phyloP scores from a whole-genome alignment of 2,329 filamentous ascomycete genomes.

The Alternaria longipes region DNA sequence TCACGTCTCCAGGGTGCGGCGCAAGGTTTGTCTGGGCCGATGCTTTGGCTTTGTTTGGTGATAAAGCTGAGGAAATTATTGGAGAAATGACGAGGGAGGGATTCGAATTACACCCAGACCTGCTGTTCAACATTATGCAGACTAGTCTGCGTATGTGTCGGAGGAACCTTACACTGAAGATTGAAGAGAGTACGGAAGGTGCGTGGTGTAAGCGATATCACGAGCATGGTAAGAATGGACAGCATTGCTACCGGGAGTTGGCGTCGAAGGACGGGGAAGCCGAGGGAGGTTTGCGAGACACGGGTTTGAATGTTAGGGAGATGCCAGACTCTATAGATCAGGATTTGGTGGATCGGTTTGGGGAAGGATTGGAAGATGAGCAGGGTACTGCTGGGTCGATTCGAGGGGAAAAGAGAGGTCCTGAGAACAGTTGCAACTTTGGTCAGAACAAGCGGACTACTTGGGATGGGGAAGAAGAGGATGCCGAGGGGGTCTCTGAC shows the following conservation, averaged over 20 bases:
- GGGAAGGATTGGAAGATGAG: not conserved
- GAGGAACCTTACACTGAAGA: slow-evolving; percentile 40
- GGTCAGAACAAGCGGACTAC: not conserved
- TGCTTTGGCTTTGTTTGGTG: slow-evolving; percentile 38
- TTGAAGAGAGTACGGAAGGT: slow-evolving; percentile 38
- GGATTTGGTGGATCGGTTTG: not conserved
- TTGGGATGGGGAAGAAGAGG: slow-evolving; percentile 4
- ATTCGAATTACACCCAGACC: slow-evolving; percentile 22
- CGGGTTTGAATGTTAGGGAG: not conserved
- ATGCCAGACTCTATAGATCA: not conserved
- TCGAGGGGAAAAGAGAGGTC: not conserved
- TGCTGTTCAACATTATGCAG: slow-evolving; percentile 38
- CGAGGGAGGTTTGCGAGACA: not conserved
- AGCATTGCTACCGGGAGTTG: slow-evolving; percentile 37
- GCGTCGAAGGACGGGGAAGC: slow-evolving; percentile 8
- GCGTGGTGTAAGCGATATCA: slow-evolving; percentile 48
- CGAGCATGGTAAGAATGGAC: slow-evolving; percentile 32
- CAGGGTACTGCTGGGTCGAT: not conserved
- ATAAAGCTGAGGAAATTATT: slow-evolving; percentile 18
- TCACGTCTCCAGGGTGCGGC: slow-evolving; percentile 29
- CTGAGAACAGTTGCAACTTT: not conserved
- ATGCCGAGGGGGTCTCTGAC: slow-evolving; percentile 21
- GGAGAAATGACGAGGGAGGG: not conserved
- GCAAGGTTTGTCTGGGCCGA: slow-evolving; percentile 47
- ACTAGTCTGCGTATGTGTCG: slow-evolving; percentile 35